phyloP scores from a whole-genome alignment of 805 yeast species.

The Kodamaea jinghongensis region DNA sequence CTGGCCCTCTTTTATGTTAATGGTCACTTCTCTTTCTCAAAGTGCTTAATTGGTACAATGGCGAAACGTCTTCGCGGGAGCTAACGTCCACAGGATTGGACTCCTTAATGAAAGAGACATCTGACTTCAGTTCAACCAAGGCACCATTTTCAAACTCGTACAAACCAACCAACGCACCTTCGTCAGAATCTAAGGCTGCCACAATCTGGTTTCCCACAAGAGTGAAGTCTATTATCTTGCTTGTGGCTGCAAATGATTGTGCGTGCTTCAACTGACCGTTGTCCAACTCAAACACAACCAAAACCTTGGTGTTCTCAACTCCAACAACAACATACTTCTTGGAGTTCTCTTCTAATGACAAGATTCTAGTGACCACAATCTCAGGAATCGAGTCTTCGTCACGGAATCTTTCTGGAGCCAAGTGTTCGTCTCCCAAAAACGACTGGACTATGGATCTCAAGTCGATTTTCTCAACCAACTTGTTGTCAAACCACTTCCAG shows the following conservation, averaged over 20 bases:
- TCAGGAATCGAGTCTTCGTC: conserved; percentile 51
- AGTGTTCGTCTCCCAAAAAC: conserved; percentile 54
- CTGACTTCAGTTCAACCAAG: conserved; percentile 10
- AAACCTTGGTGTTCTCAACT: conserved; percentile 49
- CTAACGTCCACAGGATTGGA: conserved; percentile 31
- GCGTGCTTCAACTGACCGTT: conserved; percentile 28
- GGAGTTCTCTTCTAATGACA: conserved; percentile 24
- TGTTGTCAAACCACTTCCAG: conserved; percentile 72
- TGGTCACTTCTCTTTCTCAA: conserved; percentile 66
- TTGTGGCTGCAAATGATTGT: conserved; percentile 26
- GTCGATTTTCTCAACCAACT: conserved; percentile 48
- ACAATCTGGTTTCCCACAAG: conserved; percentile 17
- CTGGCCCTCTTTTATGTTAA: conserved; percentile 27
- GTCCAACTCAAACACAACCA: conserved; percentile 36
- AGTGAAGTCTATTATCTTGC: conserved; percentile 29
- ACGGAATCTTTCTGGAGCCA: conserved; percentile 64
- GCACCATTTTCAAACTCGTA: conserved; percentile 21
- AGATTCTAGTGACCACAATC: conserved; percentile 47
- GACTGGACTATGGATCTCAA: conserved; percentile 38
- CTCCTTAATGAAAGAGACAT: conserved; percentile 4
- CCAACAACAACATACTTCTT: conserved; percentile 40
- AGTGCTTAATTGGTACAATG: conserved; percentile 47
- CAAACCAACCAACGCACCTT: conserved; percentile 24
- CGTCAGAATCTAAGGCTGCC: conserved; percentile 33
- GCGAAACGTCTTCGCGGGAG: conserved; percentile 39